A percentile compares a stretch with the other conserved stretches of the same genome.
Conservation (phyloP, 352 stramenopile genomes). For the Globisporangium megalacanthum region DNA sequence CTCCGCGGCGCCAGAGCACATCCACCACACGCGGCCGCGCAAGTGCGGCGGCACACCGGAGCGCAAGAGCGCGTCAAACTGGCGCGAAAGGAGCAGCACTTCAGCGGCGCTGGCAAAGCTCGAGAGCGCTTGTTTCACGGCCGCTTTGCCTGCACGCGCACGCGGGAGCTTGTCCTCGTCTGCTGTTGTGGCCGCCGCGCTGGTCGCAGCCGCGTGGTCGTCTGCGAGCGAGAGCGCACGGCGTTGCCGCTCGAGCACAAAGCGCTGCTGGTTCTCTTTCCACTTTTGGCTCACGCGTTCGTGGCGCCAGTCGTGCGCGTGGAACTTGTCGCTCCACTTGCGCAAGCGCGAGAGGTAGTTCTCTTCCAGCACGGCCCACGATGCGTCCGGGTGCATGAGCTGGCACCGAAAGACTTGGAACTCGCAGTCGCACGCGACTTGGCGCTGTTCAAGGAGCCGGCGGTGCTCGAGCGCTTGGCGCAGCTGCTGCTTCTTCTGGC, state of each 20-base stretch:
- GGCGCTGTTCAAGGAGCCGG: slow-evolving; percentile 10
- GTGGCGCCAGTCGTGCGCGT: slow-evolving; percentile 43
- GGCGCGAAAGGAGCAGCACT: slow-evolving; percentile 38
- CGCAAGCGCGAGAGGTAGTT: slow-evolving; percentile 24
- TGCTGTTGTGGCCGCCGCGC: background rate
- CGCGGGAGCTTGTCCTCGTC: slow-evolving; percentile 16
- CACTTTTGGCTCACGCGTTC: slow-evolving; percentile 62
- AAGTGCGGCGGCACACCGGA: slow-evolving; percentile 56
- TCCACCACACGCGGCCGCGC: slow-evolving; percentile 77
- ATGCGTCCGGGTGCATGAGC: slow-evolving; percentile 16
- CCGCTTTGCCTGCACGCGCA: slow-evolving; percentile 17
- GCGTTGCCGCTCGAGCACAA: slow-evolving; percentile 16
- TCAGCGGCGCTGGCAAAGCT: slow-evolving; percentile 50
- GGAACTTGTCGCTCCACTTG: slow-evolving; percentile 62
- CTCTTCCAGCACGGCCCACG: slow-evolving; percentile 20
- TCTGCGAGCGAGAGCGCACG: too few species aligned
- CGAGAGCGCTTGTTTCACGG: slow-evolving; percentile 44
- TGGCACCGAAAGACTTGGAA: slow-evolving; percentile 40
- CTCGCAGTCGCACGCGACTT: slow-evolving; percentile 37
- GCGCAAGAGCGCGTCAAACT: slow-evolving; percentile 63
- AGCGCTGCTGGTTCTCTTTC: slow-evolving; percentile 60
- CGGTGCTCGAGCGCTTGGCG: slow-evolving; percentile 7
- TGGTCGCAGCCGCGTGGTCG: background rate
- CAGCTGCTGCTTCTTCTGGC: slow-evolving; percentile 4
- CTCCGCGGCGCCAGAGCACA: slow-evolving; percentile 63